Evolutionary conservation across 306 rosid species (phyloP).

Genomic region (Gastrolobium villosum): DNA sequence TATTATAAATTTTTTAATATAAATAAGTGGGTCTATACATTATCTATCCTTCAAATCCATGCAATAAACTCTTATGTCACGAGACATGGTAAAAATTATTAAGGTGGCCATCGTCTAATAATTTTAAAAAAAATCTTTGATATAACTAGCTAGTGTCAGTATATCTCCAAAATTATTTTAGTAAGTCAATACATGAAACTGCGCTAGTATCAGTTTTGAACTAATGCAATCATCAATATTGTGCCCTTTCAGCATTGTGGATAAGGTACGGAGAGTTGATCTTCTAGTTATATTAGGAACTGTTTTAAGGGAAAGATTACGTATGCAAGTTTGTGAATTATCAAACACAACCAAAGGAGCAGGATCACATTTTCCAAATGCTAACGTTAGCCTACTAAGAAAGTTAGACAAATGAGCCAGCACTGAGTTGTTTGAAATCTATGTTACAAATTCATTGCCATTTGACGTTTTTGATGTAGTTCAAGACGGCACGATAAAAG

Average conservation of each 20-base stretch:
- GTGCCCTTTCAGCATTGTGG: background rate
- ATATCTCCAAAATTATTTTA: background rate
- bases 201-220: background rate
- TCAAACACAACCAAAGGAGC: background rate
- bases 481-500: constrained; percentile 25
- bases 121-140: no score
- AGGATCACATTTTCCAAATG: background rate
- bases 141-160: no score
- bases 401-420: background rate
- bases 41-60: no score
- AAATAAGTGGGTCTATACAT: no score
- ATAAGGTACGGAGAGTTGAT: background rate
- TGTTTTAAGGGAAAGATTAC: background rate
- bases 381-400: background rate
- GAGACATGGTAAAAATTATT: no score
- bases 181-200: background rate
- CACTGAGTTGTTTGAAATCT: background rate
- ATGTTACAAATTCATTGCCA: background rate
- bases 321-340: constrained; percentile 4
- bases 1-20: no score
- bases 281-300: background rate
- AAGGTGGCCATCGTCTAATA: no score
- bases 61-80: no score
- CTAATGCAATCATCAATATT: no score
- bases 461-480: constrained; percentile 8